Evolutionary conservation across 768 basidiomycete genomes (phyloP).

Genomic region (Suillus hirtellus): DNA sequence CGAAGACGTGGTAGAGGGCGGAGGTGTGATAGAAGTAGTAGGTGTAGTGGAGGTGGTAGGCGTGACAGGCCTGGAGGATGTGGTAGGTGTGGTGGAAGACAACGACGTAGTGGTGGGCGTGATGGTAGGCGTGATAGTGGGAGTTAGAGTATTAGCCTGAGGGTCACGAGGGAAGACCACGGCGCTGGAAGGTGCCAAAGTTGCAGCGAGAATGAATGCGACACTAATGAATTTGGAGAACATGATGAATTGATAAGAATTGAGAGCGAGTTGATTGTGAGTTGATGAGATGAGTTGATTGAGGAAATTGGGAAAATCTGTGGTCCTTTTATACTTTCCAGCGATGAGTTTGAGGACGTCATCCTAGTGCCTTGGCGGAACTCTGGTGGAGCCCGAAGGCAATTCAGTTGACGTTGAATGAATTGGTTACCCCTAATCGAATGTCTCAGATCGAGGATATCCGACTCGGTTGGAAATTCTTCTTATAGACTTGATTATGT

Average conservation of each 20-base stretch:
- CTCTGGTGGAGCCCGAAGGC: neutral
- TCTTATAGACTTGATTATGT: too few relatives aligned
- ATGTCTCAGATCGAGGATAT: slow-evolving; percentile 2
- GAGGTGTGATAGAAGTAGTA: too few relatives aligned
- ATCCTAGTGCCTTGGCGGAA: neutral
- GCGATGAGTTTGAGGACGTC: neutral
- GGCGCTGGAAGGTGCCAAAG: neutral
- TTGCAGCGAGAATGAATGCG: slow-evolving; percentile 1
- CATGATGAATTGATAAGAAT: neutral
- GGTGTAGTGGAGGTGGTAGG: too few relatives aligned
- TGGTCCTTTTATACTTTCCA: neutral
- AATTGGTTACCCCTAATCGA: neutral
- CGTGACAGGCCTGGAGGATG: neutral
- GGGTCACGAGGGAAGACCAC: neutral
- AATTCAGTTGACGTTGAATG: neutral
- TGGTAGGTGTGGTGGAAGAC: neutral
- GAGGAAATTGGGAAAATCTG: neutral
- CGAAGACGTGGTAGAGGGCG: too few relatives aligned
- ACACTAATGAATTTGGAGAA: slow-evolving; percentile 4
- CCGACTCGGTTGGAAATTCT: neutral
- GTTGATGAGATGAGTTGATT: neutral
- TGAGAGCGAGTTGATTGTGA: neutral
- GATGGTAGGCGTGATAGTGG: neutral
- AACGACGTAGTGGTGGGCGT: neutral
- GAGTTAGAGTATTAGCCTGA: neutral